Conservation (phyloP, 805 yeast species). For the Alloascoidea africana region DNA sequence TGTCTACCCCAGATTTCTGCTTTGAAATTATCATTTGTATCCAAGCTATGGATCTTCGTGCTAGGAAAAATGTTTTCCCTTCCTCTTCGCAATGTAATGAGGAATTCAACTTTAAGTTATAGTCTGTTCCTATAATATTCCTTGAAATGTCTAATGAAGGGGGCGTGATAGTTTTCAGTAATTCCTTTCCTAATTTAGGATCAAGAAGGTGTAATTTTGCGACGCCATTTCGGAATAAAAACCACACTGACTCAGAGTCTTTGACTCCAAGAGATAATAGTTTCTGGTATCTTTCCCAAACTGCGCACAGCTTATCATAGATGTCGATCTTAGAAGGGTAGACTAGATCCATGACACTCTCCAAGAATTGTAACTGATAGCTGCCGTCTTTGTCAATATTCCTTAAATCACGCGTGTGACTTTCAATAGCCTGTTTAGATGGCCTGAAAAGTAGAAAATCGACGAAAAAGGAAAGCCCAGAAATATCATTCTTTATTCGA, state of each 20-base stretch:
- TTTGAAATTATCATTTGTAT: neutral
- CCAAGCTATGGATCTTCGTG: neutral
- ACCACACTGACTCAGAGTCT: neutral
- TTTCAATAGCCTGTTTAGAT: neutral
- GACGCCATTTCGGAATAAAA: neutral
- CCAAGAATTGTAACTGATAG: neutral
- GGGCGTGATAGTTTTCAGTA: neutral
- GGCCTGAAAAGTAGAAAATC: slow-evolving; percentile 1
- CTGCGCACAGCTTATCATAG: neutral
- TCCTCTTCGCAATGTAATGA: neutral
- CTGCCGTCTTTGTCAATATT: neutral
- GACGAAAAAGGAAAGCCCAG: neutral
- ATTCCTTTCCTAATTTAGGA: neutral
- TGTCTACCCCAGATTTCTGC: neutral
- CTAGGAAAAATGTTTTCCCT: neutral
- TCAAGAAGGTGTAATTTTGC: neutral
- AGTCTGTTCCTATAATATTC: no score
- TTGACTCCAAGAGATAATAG: neutral
- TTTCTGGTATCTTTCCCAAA: neutral
- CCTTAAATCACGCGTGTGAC: neutral
- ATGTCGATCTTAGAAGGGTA: neutral
- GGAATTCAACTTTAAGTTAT: no score
- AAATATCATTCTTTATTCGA: neutral
- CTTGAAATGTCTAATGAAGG: neutral
- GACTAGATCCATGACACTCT: neutral